These are phyloP conservation scores for Neophaeococcomyces aloes DNA, from an alignment of 2,329 filamentous ascomycete genomes.

Conservation along the genomic window DNA sequence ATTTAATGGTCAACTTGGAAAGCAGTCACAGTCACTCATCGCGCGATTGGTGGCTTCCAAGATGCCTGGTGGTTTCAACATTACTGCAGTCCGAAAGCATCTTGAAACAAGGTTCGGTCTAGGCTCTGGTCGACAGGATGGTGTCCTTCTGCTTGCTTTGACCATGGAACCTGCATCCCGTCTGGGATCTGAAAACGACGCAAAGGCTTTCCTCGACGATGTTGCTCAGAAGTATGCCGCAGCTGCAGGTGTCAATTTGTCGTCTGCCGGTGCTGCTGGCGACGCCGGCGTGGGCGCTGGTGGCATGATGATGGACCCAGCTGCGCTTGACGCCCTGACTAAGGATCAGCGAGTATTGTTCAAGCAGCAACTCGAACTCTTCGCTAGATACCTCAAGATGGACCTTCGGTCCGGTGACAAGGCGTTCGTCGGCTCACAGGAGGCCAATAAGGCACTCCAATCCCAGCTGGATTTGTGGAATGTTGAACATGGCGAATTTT, in stretches of 20 bases:
- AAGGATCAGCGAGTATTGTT: conserved; percentile 93
- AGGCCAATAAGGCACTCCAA: conserved; percentile 79
- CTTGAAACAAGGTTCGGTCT: conserved; percentile 90
- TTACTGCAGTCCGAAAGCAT: conserved; percentile 90
- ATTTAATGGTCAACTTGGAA: conserved; percentile 97
- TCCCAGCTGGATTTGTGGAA: conserved; percentile 91
- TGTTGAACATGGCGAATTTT: conserved; percentile 91
- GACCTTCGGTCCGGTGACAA: conserved; percentile 95
- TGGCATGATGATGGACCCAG: conserved; percentile 99
- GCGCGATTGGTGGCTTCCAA: conserved; percentile 94
- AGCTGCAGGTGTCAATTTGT: conserved; percentile 71
- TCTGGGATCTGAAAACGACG: conserved; percentile 79
- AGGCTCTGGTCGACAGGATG: conserved; percentile 76
- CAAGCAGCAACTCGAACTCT: conserved; percentile 95
- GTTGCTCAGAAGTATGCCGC: conserved; percentile 81
- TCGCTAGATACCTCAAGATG: conserved; percentile 92
- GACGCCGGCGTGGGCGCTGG: conserved; percentile 55
- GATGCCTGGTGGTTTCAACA: conserved; percentile 99
- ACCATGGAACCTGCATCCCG: conserved; percentile 87
- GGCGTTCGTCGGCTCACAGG: conserved; percentile 70
- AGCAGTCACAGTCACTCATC: conserved; percentile 86
- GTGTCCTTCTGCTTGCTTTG: conserved; percentile 73
- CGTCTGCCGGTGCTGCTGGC: conserved; percentile 58
- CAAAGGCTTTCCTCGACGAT: conserved; percentile 83
- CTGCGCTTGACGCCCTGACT: conserved; percentile 88